Evolutionary conservation across 306 rosid genomes (phyloP), one percentile per base, ranked within the genome.

Genomic region (Dalbergia cultrata): DNA sequence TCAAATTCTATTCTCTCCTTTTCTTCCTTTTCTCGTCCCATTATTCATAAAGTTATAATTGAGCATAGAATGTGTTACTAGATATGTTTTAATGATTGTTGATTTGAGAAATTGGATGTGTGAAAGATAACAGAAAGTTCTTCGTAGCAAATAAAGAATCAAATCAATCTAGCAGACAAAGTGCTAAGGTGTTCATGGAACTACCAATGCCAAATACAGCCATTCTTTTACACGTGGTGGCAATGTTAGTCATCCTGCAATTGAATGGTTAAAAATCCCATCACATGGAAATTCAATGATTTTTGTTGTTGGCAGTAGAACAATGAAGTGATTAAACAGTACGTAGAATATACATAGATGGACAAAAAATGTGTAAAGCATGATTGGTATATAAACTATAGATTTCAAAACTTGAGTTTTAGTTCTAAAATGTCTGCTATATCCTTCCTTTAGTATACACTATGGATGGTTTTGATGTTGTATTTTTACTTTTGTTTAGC

Each of bases 41-140:
- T 67, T 41, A 7, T 69, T 69, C 59, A 45, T 14, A 9, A 43
- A n/a, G 22, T 33, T 52, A 70, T 9, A 50, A 49, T 31, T 53
- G 4, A 70, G 21, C 14, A 9, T 8, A 33, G n/a, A 16, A 69
- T 47, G 13, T 33, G 31, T 26, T 26, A n/a, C 39, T 50, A 9
- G 26, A 52, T 14, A 13, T 63, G 34, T 53, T 53, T 44, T 7
- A 7, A 50, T 34, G 22, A 35, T 49, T 50, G 26, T 4, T 52
- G 63, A 34, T 76, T 17, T 49, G 53, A 17, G 64, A 63, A 76
- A 50, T 76, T 50, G 7, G 73, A 9, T 66, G 34, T 10, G 53
- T 10, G 16, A 66, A 66, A 66, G 34, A 53, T 39, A 17, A n/a
- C 31, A 41, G 18, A 4, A 66, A 67, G 3, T 19, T 43, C 19